phyloP scores from a whole-genome alignment of 78 protist species.

The Cavenderia fasciculata region DNA sequence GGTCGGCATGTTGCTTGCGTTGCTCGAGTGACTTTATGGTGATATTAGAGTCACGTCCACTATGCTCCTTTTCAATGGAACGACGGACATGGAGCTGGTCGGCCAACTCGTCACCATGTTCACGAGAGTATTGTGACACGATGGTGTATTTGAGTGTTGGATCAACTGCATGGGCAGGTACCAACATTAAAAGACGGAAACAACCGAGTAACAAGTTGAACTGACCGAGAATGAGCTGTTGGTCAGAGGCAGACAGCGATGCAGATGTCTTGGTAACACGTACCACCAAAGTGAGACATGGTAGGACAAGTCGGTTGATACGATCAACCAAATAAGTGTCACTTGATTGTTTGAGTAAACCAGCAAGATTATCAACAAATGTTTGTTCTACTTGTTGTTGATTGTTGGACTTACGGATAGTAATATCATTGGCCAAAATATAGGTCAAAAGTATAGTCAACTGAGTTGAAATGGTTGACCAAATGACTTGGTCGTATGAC shows the following conservation, averaged over 20 bases:
- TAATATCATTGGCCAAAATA: not conserved
- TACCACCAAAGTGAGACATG: no score
- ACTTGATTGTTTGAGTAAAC: no score
- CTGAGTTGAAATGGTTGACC: not conserved
- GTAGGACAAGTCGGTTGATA: no score
- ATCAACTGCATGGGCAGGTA: slow-evolving; percentile 63
- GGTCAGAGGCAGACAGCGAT: not conserved
- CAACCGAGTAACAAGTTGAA: slow-evolving; percentile 8
- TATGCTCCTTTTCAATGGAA: slow-evolving; percentile 23
- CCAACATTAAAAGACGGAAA: slow-evolving; percentile 29
- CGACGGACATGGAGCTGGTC: slow-evolving; percentile 45
- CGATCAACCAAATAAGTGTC: no score
- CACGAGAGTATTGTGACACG: slow-evolving; percentile 10
- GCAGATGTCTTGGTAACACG: no score
- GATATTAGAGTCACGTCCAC: slow-evolving; percentile 40
- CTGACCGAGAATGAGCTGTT: slow-evolving; percentile 33
- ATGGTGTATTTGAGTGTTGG: slow-evolving; percentile 69
- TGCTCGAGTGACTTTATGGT: not conserved
- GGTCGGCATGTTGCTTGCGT: slow-evolving; percentile 19
- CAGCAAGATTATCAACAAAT: no score
- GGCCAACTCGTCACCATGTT: not conserved
- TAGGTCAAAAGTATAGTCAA: not conserved
- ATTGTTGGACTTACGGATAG: no score
- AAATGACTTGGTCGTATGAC: not conserved
- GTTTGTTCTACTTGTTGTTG: no score